Percentiles rank a stretch among this genome's conserved stretches.
phyloP scores from a whole-genome alignment of 495 filamentous ascomycete species.

The Xylaria intraflava region DNA sequence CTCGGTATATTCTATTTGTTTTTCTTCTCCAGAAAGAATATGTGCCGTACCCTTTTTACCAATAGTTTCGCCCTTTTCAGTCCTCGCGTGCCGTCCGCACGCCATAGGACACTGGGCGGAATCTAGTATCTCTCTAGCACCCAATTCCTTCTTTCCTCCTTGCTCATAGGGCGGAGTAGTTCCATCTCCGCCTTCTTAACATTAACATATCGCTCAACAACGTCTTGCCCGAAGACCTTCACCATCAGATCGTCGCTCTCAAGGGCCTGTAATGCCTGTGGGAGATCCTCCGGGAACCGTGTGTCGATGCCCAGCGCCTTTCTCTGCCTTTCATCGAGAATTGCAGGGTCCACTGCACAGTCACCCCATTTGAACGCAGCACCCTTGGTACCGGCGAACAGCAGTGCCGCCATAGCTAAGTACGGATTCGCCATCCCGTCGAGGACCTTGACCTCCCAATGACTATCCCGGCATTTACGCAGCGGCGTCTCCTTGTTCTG shows the following conservation, averaged over 20 bases:
- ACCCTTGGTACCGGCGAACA: slow-evolving; percentile 61
- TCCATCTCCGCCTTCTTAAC: slow-evolving; percentile 53
- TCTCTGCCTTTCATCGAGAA: slow-evolving; percentile 43
- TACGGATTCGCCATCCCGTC: slow-evolving; percentile 74
- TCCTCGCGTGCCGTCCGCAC: no score
- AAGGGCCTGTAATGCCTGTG: slow-evolving; percentile 47
- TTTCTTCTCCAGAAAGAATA: no score
- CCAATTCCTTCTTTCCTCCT: slow-evolving; percentile 47
- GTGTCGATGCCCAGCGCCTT: slow-evolving; percentile 45
- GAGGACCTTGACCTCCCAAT: slow-evolving; percentile 65
- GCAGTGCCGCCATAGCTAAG: slow-evolving; percentile 57
- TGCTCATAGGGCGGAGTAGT: slow-evolving; percentile 37
- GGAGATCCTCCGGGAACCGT: slow-evolving; percentile 46
- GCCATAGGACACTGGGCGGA: no score
- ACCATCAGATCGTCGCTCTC: slow-evolving; percentile 38
- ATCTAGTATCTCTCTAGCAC: slow-evolving; percentile 56
- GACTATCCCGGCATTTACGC: slow-evolving; percentile 51
- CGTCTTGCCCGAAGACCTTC: slow-evolving; percentile 41
- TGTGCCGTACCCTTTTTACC: no score
- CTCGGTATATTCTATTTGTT: no score
- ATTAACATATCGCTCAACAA: slow-evolving; percentile 53
- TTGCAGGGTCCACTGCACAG: slow-evolving; percentile 51
- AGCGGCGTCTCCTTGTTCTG: slow-evolving; percentile 68
- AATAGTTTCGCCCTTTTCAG: no score
- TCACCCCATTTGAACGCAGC: slow-evolving; percentile 48